A percentile compares a stretch with the other conserved stretches of the same genome.
Evolutionary conservation across 1,139 yeast species (phyloP).

Genomic region (Meyerozyma guilliermondii): DNA sequence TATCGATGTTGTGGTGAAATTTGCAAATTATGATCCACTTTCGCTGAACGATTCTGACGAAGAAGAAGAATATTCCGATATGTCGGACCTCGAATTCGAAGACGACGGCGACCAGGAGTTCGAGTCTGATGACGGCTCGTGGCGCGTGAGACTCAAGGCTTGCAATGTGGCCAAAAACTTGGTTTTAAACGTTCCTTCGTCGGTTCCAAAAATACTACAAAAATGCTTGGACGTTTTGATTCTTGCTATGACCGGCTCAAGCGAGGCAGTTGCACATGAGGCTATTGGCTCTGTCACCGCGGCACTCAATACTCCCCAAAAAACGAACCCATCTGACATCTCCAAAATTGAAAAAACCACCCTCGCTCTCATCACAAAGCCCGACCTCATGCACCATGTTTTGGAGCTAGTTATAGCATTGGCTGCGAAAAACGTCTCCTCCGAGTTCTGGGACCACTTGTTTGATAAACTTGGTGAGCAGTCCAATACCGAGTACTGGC

Average conservation of each 20-base stretch:
- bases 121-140: slow-evolving; percentile 48
- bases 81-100: slow-evolving; percentile 30
- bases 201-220: slow-evolving; percentile 7
- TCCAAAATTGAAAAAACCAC: background rate
- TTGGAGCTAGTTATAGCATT: background rate
- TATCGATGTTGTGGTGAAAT: slow-evolving; percentile 30
- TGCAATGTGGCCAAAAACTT: slow-evolving; percentile 40
- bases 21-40: slow-evolving; percentile 58
- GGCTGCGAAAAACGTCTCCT: slow-evolving; percentile 4
- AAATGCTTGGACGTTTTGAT: slow-evolving; percentile 5
- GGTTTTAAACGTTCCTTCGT: slow-evolving; percentile 27
- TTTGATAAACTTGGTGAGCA: slow-evolving; percentile 11
- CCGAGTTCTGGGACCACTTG: slow-evolving; percentile 12
- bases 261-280: slow-evolving; percentile 36
- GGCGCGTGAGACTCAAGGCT: slow-evolving; percentile 63
- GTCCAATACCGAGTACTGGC: slow-evolving; percentile 6
- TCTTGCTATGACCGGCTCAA: slow-evolving; percentile 31
- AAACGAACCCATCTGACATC: no score
- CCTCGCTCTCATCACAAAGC: background rate
- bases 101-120: slow-evolving; percentile 26
- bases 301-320: background rate
- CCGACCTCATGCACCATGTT: background rate
- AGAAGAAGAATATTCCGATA: slow-evolving; percentile 23
- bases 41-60: slow-evolving; percentile 27
- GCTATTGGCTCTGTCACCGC: slow-evolving; percentile 17